Percentiles rank a stretch among this genome's conserved stretches.
Evolutionary conservation across 768 basidiomycete genomes (phyloP).

Genomic region (Boletus reticulatus): DNA sequence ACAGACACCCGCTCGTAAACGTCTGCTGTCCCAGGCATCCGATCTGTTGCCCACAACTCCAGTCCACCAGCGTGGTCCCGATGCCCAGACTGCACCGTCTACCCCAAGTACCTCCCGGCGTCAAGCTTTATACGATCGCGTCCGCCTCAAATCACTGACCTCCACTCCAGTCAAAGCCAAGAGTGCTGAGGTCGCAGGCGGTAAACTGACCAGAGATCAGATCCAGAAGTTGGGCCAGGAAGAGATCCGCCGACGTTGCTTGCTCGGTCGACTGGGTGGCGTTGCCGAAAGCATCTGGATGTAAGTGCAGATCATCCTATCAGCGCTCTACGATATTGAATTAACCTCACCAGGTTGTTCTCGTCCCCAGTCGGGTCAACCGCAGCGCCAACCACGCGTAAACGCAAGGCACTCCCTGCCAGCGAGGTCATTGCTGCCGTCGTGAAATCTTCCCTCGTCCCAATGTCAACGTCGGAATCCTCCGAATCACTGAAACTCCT

Average conservation of each 20-base stretch:
- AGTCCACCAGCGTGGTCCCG: constrained; percentile 54
- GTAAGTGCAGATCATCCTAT: constrained; percentile 37
- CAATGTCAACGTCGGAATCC: constrained; percentile 75
- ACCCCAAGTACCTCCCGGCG: constrained; percentile 76
- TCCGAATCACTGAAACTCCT: constrained; percentile 70
- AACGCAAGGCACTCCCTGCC: constrained; percentile 66
- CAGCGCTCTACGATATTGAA: not conserved
- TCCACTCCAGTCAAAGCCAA: constrained; percentile 61
- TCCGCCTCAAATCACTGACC: constrained; percentile 69
- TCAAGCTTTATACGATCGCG: constrained; percentile 77
- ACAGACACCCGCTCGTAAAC: constrained; percentile 41
- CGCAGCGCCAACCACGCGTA: constrained; percentile 56
- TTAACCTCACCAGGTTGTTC: constrained; percentile 51
- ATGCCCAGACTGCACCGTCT: constrained; percentile 54
- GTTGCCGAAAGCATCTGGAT: constrained; percentile 91
- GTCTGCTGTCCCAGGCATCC: constrained; percentile 39
- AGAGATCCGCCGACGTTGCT: constrained; percentile 70
- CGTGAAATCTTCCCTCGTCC: constrained; percentile 78
- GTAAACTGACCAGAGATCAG: constrained; percentile 60
- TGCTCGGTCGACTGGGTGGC: constrained; percentile 73
- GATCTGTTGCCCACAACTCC: constrained; percentile 62
- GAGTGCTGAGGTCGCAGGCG: constrained; percentile 39
- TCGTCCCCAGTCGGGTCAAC: constrained; percentile 56
- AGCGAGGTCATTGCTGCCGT: constrained; percentile 67
- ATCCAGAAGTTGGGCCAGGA: constrained; percentile 73